These are phyloP conservation scores for Collybia sp. DNA, from an alignment of 768 basidiomycete species.

Conservation along the genomic window DNA sequence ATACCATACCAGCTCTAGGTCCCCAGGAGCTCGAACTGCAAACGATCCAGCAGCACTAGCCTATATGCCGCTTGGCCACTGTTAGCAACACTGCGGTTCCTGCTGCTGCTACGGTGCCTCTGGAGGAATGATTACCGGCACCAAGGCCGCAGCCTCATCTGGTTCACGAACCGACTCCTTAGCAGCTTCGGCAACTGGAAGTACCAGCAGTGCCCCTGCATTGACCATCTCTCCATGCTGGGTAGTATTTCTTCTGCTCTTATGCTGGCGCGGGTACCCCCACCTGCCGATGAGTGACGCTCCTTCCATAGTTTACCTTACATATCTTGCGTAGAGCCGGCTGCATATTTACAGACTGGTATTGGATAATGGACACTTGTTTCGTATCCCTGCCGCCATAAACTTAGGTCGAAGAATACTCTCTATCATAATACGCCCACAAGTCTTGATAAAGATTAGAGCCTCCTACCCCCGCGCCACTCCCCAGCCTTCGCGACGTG, in stretches of 20 bases:
- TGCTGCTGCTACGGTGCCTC: not conserved
- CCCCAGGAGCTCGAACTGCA: constrained; percentile 32
- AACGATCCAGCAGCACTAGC: constrained; percentile 18
- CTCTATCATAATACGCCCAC: too few species aligned
- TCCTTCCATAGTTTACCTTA: too few species aligned
- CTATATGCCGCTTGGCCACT: constrained; percentile 22
- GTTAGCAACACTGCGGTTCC: constrained; percentile 3
- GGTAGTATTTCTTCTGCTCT: constrained; percentile 14
- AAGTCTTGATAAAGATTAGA: too few species aligned
- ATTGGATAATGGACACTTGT: too few species aligned
- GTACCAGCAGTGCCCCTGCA: constrained; percentile 9
- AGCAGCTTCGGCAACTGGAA: constrained; percentile 1
- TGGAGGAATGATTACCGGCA: not conserved
- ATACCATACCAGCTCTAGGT: constrained; percentile 35
- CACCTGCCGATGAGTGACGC: too few species aligned
- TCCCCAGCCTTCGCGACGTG: too few species aligned
- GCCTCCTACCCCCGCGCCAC: too few species aligned
- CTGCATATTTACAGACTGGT: too few species aligned
- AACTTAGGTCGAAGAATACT: too few species aligned
- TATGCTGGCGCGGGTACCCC: constrained; percentile 14
- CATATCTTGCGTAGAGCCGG: too few species aligned
- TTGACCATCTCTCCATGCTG: constrained; percentile 9
- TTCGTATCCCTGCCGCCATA: too few species aligned
- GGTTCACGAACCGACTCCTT: constrained; percentile 2
- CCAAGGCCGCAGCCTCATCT: too few species aligned